phyloP scores from a whole-genome alignment of 108 stramenopile genomes.

The Nannochloropsis granulata region DNA sequence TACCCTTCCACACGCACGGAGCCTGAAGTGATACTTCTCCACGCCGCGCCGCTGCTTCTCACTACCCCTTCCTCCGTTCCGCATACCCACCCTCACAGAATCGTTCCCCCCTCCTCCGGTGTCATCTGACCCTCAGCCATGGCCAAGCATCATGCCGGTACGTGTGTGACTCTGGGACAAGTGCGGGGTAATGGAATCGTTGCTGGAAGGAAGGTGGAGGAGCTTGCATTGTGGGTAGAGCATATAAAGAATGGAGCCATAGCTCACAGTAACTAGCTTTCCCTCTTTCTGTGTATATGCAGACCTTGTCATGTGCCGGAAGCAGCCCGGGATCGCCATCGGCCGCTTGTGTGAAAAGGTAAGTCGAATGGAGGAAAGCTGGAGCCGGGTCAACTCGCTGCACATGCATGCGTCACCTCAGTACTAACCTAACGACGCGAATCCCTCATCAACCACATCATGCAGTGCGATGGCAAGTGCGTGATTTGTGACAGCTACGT shows the following conservation, averaged over 20 bases:
- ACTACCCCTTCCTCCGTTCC: too few species aligned
- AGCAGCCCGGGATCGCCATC: constrained; percentile 91
- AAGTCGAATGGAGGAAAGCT: constrained; percentile 13
- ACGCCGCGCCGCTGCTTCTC: too few species aligned
- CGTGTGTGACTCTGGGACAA: neutral
- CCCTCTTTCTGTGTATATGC: neutral
- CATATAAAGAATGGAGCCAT: too few species aligned
- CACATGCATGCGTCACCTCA: neutral
- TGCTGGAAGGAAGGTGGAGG: too few species aligned
- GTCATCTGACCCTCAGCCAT: neutral
- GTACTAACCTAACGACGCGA: neutral
- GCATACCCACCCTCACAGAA: too few species aligned
- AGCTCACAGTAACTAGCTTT: too few species aligned
- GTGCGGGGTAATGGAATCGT: too few species aligned
- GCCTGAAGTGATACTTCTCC: too few species aligned
- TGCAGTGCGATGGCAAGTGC: constrained; percentile 68
- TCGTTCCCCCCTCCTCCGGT: too few species aligned
- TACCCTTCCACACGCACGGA: too few species aligned
- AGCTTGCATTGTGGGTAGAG: too few species aligned
- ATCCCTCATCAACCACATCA: neutral
- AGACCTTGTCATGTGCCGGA: constrained; percentile 97
- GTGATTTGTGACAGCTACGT: constrained; percentile 97
- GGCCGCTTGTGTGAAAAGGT: constrained; percentile 93
- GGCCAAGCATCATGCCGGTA: constrained; percentile 31
- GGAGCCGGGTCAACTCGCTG: neutral